Percentiles rank a stretch among this genome's conserved stretches.
These are phyloP conservation scores for Persicaria tinctoria DNA, from an alignment of 148 eudicot species.

Conservation along the genomic window DNA sequence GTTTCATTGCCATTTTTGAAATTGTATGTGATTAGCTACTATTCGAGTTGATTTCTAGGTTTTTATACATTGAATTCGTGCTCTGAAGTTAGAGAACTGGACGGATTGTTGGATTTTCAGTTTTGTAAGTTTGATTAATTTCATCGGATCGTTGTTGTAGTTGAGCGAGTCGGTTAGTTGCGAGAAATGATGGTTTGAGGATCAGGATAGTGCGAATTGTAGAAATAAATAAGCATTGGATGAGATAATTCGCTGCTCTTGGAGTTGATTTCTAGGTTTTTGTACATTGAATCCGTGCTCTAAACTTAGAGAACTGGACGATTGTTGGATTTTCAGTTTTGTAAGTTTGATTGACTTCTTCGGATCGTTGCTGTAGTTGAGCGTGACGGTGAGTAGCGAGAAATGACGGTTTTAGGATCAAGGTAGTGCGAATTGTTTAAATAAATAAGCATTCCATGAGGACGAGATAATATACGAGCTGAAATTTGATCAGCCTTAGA, in stretches of 20 bases:
- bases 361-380: not conserved
- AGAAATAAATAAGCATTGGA: not conserved
- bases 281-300: too few species aligned
- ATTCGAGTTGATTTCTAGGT: conserved; percentile 1
- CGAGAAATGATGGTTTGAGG: not conserved
- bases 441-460: not conserved
- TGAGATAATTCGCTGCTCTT: not conserved
- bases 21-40: not conserved
- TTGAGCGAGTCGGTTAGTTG: not conserved
- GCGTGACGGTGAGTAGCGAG: not conserved
- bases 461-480: not conserved
- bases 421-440: not conserved
- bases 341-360: not conserved
- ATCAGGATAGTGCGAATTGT: not conserved
- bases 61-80: not conserved
- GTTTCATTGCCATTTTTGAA: not conserved
- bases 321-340: too few species aligned
- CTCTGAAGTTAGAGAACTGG: too few species aligned
- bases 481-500: not conserved
- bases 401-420: not conserved
- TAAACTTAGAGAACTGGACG: too few species aligned
- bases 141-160: not conserved
- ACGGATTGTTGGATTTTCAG: too few species aligned
- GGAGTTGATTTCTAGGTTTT: not conserved
- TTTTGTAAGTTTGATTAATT: not conserved